Base-by-base conservation (phyloP, 768 basidiomycete genomes). In the Hypholoma sublateritium region DNA sequence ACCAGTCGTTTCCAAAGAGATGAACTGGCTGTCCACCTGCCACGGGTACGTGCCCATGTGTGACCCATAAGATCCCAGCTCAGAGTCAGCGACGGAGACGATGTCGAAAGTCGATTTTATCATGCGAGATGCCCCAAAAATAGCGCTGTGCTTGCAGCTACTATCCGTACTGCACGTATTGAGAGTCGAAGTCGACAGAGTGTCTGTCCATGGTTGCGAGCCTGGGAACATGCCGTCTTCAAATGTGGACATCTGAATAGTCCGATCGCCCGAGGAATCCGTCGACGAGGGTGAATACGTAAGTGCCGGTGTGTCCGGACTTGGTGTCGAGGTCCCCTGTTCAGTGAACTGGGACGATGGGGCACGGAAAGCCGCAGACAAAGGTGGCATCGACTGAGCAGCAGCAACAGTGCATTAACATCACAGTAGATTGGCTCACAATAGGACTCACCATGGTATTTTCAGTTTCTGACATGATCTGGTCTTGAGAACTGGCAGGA, bases 271-370 rank as follows among this genome's bases (percentile, higher is more conserved):
- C 46, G 77, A 70, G 12, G 76, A 77, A 0, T 83, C 84, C 1
- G 83, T 84, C 3, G 84, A 80, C 1, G 83, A 79, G 0, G 86
- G 86, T 0, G 86, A 86, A 49, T 82, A 81, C 11, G 75, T 79
- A 37, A 87, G 79, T 17, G 76, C 72, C 0, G 85, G 85, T 0
- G 83, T 85, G n/a, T 79, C 70, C 9, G 84, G 82, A 59, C 77
- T 79, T 9, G 71, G 78, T 59, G 65, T 67, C 19, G 39, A 69
- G 14, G 53, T 46, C 13, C 11, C 2, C 13, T 50, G 25, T 22
- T 48, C 32, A 36, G 45, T 17, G 34, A 32, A 37, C 50, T 57
- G 50, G 7, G 21, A 21, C 9, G 47, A 25, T 14, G 17, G n/a
- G 13, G 28, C 28, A 22, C 14, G 42, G 17, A 25, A 46, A 21